These are phyloP conservation scores for Tephrocybe sp. DNA, from an alignment of 768 basidiomycete genomes.

Conservation along the genomic window DNA sequence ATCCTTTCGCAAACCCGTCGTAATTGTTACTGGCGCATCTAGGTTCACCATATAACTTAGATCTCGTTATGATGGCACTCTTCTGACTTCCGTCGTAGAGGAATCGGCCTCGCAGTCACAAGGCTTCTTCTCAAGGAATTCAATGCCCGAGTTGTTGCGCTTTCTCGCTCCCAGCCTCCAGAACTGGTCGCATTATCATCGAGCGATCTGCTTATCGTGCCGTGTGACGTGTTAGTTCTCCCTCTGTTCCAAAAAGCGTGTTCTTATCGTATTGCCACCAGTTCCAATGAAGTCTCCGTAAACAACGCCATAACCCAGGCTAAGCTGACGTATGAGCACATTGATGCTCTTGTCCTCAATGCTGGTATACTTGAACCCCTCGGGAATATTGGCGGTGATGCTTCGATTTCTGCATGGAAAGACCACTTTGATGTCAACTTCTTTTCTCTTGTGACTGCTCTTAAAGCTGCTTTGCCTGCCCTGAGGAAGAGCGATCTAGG, in stretches of 20 bases:
- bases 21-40: constrained; percentile 85
- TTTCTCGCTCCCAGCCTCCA: constrained; percentile 69
- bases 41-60: constrained; percentile 39
- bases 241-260: constrained; percentile 3
- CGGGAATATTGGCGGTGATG: constrained; percentile 50
- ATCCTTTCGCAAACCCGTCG: constrained; percentile 42
- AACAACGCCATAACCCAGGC: constrained; percentile 54
- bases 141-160: constrained; percentile 66
- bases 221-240: constrained; percentile 81
- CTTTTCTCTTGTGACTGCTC: constrained; percentile 73
- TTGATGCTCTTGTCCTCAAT: constrained; percentile 83
- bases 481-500: constrained; percentile 56
- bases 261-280: constrained; percentile 25
- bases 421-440: constrained; percentile 82
- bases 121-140: constrained; percentile 60
- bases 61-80: not conserved
- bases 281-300: constrained; percentile 56
- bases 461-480: constrained; percentile 65
- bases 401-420: constrained; percentile 60
- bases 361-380: constrained; percentile 79
- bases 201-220: constrained; percentile 47
- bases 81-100: constrained; percentile 29
- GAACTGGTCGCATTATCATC: constrained; percentile 55
- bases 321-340: constrained; percentile 49
- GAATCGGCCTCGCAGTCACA: constrained; percentile 79